Conservation (phyloP, 306 rosid genomes). For the Inga leiocalycina region DNA sequence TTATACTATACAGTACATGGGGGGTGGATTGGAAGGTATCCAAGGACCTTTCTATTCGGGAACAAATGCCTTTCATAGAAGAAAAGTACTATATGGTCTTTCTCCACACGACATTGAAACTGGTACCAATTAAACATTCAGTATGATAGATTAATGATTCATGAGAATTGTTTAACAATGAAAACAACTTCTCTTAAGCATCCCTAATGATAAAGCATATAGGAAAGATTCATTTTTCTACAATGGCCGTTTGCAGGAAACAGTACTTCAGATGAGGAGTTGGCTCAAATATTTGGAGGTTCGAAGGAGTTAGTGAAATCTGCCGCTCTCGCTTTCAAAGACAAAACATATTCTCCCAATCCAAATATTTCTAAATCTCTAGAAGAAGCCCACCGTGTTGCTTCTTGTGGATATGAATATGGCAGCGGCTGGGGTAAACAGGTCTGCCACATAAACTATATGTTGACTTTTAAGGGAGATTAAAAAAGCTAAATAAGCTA, state of each 20-base stretch:
- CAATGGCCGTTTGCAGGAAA: constrained; percentile 33
- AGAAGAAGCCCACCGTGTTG: constrained; percentile 50
- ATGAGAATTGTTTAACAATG: not conserved
- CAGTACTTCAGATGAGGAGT: constrained; percentile 17
- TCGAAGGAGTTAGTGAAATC: constrained; percentile 56
- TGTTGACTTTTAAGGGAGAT: no score
- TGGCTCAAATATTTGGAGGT: constrained; percentile 48
- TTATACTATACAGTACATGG: constrained; percentile 26
- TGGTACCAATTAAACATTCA: constrained; percentile 13
- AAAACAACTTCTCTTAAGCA: not conserved
- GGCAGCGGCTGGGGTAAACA: constrained; percentile 66
- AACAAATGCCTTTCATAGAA: constrained; percentile 64
- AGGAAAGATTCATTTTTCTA: not conserved
- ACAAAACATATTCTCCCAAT: not conserved
- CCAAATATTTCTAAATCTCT: not conserved
- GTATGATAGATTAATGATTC: not conserved
- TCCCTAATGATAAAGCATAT: not conserved
- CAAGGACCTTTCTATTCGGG: constrained; percentile 61
- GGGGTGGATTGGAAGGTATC: constrained; percentile 49
- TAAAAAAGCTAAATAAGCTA: no score
- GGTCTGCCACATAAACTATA: constrained; percentile 30
- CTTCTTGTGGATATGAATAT: constrained; percentile 54
- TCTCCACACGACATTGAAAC: constrained; percentile 34
- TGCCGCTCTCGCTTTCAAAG: constrained; percentile 46
- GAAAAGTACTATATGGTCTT: constrained; percentile 67